Evolutionary conservation across 2,329 filamentous ascomycete genomes (phyloP).

Genomic region (Tolypocladium ophioglossoides): DNA sequence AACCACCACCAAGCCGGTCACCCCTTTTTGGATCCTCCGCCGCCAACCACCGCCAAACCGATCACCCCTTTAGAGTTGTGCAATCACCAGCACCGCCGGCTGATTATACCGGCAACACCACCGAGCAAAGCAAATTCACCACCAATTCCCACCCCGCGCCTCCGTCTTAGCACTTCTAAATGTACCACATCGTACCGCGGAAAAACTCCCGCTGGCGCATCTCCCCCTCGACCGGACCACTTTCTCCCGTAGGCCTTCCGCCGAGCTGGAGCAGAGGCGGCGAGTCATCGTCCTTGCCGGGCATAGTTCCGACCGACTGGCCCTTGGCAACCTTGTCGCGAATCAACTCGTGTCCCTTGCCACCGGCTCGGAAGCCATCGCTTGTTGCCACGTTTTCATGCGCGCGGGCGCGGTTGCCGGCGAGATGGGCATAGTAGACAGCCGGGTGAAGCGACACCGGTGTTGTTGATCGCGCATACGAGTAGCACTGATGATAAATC

Average conservation of each 20-base stretch:
- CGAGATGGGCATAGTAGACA: conserved; percentile 92
- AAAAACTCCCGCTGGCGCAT: conserved; percentile 23
- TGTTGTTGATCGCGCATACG: conserved; percentile 84
- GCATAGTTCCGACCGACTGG: conserved; percentile 11
- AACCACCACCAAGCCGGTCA: conserved; percentile 18
- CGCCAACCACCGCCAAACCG: conserved; percentile 24
- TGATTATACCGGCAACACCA: not conserved
- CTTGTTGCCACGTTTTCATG: conserved; percentile 51
- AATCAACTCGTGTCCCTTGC: conserved; percentile 31
- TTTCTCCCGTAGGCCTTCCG: conserved; percentile 9
- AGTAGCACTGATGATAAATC: conserved; percentile 92
- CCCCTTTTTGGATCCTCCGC: conserved; percentile 15
- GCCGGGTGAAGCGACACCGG: conserved; percentile 83
- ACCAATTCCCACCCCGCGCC: not conserved
- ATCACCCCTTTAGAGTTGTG: conserved; percentile 20
- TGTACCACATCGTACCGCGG: conserved; percentile 33
- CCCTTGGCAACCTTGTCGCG: conserved; percentile 30
- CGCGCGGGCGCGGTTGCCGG: conserved; percentile 65
- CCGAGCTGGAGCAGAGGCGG: conserved; percentile 21
- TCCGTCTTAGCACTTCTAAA: conserved; percentile 12
- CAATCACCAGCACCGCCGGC: not conserved
- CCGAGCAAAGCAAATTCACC: conserved; percentile 1
- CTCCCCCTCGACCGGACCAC: conserved; percentile 16
- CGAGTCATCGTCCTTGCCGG: conserved; percentile 12
- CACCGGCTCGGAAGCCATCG: conserved; percentile 30